A percentile compares a stretch with the other conserved stretches of the same genome.
These are phyloP conservation scores for Fusarium sublunatum DNA, from an alignment of 2,329 filamentous ascomycete genomes.

Conservation along the genomic window DNA sequence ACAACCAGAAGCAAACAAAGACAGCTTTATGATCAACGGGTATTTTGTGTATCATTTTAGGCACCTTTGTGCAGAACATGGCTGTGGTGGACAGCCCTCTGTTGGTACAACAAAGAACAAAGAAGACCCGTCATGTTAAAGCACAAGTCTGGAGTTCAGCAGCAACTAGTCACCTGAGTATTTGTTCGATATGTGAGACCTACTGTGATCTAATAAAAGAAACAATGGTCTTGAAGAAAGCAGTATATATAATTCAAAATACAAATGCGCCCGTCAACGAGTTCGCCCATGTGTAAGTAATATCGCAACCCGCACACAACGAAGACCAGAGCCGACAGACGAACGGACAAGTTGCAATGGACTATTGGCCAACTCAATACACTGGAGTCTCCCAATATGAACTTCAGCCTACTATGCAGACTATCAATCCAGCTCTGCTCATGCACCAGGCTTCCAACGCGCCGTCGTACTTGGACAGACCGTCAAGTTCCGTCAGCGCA, in stretches of 20 bases:
- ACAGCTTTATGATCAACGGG: slow-evolving; percentile 6
- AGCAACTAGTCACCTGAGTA: accelerated
- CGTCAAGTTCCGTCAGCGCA: neutral
- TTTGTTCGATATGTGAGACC: slow-evolving; percentile 10
- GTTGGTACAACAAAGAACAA: slow-evolving; percentile 32
- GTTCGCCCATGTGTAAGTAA: neutral
- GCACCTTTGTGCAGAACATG: neutral
- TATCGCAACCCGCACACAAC: neutral
- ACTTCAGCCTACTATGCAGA: neutral
- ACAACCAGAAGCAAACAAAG: accelerated
- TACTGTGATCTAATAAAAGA: slow-evolving; percentile 19
- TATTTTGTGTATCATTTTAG: slow-evolving; percentile 7
- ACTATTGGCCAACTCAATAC: neutral
- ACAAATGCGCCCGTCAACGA: neutral
- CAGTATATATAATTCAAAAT: no score
- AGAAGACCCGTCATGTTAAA: slow-evolving; percentile 2
- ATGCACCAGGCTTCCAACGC: neutral
- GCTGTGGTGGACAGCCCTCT: neutral
- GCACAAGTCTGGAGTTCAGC: neutral
- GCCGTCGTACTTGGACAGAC: neutral
- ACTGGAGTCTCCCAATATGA: neutral
- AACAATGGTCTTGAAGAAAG: neutral
- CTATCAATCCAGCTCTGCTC: slow-evolving; percentile 18
- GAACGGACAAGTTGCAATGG: neutral
- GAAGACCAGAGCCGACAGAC: neutral